Evolutionary conservation across 208 protist genomes (phyloP), one percentile per base, ranked within the genome.

Genomic region (Trypanosomatidae sp.): DNA sequence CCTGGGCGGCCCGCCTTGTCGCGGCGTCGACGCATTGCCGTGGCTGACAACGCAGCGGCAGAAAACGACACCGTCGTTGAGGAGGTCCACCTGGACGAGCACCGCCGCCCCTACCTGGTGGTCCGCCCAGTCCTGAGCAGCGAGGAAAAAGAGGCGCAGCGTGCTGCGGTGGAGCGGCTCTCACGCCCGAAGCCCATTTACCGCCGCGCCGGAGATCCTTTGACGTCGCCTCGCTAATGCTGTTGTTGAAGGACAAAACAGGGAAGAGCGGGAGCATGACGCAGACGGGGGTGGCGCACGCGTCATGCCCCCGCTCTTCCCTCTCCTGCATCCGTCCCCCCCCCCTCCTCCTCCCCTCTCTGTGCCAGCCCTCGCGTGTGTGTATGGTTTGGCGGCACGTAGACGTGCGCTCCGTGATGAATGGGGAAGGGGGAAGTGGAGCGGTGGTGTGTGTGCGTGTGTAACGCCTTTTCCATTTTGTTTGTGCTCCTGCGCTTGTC

Each of bases 11-110:
- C 83, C 4, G 76, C 80, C 1, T 60, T 80, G 25, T 64, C 76
- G 22, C 69, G 76, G 28, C 80, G 81, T 19, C 84, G 84, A 3
- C 76, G 76, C 70, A 71, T 80, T 47, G 55, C 76, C 22, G 28
- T n/a, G 1, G 30, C 7, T 28, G 64, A 19, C 39, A 22, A 25
- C 50, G 53, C 43, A 49, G 39, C 28, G 28, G 30, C 28, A 10
- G 55, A 50, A 46, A 43, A 25, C 66, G 25, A 62, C 13, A 78
- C 73, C 6, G 65, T 92, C 10, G 82, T 95, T 12, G 81, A 95
- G 71, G 88, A 95, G 73, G 76, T 95, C 10, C 80, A 85, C 30
- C 67, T 93, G 7, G 91, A 95, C 75, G 91, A 95, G 52, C 65
- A 88, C 56, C 65, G 75, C 43, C 76, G 84, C 39, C 91, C 91